These are phyloP conservation scores for Aphelidium insulamus DNA, from an alignment of 371 early-diverging fungal species.

Conservation along the genomic window DNA sequence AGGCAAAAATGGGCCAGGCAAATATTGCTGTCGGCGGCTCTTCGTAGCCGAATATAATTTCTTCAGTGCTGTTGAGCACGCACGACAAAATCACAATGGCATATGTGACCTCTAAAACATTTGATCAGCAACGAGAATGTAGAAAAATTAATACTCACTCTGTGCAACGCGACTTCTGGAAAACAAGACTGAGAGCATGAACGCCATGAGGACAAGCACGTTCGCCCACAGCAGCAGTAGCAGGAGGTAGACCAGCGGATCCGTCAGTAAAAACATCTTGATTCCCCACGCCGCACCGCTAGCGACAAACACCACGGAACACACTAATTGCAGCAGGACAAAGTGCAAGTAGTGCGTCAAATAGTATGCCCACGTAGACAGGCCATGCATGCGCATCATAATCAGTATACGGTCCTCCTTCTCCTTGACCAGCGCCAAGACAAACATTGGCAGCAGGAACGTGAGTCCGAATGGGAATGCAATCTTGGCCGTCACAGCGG, in stretches of 20 bases:
- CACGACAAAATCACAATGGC: no score
- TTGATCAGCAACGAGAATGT: no score
- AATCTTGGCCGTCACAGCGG: no score
- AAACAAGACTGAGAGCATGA: constrained; percentile 35
- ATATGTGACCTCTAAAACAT: no score
- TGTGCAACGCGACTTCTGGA: constrained; percentile 21
- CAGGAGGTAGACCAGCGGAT: constrained; percentile 20
- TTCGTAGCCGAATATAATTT: no score
- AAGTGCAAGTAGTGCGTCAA: constrained; percentile 37
- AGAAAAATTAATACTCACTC: no score
- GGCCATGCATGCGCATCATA: constrained; percentile 56
- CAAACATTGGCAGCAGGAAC: constrained; percentile 47
- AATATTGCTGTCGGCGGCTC: no score
- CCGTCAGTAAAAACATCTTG: constrained; percentile 32
- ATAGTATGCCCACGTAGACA: constrained; percentile 31
- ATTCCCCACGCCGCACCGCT: constrained; percentile 24
- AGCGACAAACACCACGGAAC: constrained; percentile 25
- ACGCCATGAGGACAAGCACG: constrained; percentile 31
- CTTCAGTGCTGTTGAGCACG: no score
- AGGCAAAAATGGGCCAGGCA: constrained; percentile 56
- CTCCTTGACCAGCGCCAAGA: constrained; percentile 35
- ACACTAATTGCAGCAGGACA: constrained; percentile 27
- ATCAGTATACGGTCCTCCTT: constrained; percentile 40
- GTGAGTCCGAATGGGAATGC: constrained; percentile 52
- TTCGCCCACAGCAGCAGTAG: constrained; percentile 42